Conservation (phyloP, 805 yeast genomes). For the Candida berthetii region DNA sequence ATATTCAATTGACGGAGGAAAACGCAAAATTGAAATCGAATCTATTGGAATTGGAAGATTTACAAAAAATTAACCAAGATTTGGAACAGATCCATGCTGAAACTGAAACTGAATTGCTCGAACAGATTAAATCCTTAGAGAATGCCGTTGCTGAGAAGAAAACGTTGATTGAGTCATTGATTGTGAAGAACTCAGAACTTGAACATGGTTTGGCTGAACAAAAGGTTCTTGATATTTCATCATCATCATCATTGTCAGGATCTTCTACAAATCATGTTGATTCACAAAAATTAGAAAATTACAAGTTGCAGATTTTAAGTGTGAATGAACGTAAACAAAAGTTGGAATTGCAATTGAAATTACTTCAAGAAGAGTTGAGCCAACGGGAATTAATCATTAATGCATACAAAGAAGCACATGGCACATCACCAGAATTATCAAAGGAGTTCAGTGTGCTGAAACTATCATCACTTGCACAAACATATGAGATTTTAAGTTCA, state of each 20-base stretch:
- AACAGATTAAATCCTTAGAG: slow-evolving; percentile 27
- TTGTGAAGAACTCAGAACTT: neutral
- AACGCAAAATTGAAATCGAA: slow-evolving; percentile 28
- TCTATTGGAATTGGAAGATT: slow-evolving; percentile 39
- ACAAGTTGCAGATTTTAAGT: neutral
- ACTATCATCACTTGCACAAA: no score
- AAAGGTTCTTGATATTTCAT: neutral
- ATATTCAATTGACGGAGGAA: slow-evolving; percentile 25
- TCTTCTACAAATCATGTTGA: neutral
- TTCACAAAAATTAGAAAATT: neutral
- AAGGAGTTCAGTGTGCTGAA: neutral
- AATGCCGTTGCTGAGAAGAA: slow-evolving; percentile 10
- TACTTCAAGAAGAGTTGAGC: neutral
- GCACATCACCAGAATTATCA: neutral
- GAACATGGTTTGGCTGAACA: neutral
- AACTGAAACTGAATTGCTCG: slow-evolving; percentile 36
- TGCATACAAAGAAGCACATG: neutral
- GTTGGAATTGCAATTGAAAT: neutral
- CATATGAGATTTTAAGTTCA: no score
- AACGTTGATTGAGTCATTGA: slow-evolving; percentile 12
- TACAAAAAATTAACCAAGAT: slow-evolving; percentile 43
- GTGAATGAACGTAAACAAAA: neutral
- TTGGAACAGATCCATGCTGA: slow-evolving; percentile 36
- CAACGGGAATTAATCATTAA: neutral
- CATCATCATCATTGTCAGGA: neutral